Evolutionary conservation across 371 early-diverging fungal genomes (phyloP).

Genomic region (Saksenaea oblongispora): DNA sequence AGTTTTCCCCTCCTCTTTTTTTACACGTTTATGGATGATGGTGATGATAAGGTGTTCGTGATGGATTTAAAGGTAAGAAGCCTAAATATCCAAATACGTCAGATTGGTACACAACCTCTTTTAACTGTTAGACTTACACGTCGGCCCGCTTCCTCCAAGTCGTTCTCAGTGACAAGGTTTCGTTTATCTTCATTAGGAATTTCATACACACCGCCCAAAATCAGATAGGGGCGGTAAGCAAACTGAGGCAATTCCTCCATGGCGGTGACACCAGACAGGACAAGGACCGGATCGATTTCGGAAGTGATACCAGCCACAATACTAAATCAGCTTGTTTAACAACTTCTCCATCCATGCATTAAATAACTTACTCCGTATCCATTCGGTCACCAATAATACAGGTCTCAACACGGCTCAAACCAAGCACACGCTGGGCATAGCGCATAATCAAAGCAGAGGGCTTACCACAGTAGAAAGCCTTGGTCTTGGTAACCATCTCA

Average conservation of each 20-base stretch:
- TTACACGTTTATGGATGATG: neutral
- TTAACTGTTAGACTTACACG: conserved; percentile 19
- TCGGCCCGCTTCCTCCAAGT: conserved; percentile 47
- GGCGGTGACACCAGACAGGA: conserved; percentile 64
- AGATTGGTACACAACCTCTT: neutral
- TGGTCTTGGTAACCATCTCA: conserved; percentile 63
- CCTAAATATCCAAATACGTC: neutral
- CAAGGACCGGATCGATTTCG: conserved; percentile 68
- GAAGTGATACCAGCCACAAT: conserved; percentile 59
- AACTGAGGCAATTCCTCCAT: conserved; percentile 50
- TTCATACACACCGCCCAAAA: conserved; percentile 64
- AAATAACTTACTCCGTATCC: conserved; percentile 62
- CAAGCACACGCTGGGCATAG: conserved; percentile 62
- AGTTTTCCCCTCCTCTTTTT: neutral
- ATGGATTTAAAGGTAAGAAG: neutral
- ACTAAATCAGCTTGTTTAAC: conserved; percentile 11
- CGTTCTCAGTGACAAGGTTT: conserved; percentile 37
- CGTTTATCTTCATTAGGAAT: conserved; percentile 49
- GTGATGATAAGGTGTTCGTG: neutral
- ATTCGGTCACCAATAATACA: conserved; percentile 75
- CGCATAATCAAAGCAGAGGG: conserved; percentile 70
- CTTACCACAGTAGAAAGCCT: conserved; percentile 72
- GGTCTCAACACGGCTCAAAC: conserved; percentile 57
- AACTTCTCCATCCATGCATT: neutral
- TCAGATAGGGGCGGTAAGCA: conserved; percentile 63